phyloP scores from a whole-genome alignment of 2,329 filamentous ascomycete species.

The Botrytis aclada region DNA sequence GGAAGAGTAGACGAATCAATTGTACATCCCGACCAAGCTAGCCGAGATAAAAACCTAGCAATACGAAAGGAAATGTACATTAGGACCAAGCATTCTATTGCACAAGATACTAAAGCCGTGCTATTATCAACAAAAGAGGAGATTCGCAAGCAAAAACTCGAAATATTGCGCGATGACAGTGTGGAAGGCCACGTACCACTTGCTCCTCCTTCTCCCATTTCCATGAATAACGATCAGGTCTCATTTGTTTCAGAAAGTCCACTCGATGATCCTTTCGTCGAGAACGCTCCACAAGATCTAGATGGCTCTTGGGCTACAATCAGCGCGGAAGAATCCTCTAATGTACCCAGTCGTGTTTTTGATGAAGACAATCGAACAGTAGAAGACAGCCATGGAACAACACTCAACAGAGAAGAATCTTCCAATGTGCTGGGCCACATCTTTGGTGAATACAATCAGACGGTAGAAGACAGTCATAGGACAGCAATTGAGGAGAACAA shows the following conservation, averaged over 20 bases:
- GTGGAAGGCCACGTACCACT: not conserved
- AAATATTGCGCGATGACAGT: not conserved
- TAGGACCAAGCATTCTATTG: not conserved
- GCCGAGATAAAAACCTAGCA: not conserved
- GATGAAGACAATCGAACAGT: not conserved
- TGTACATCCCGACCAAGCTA: not conserved
- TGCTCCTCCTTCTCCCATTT: not conserved
- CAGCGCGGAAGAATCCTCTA: not conserved
- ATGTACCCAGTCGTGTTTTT: no score
- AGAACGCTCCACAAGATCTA: not conserved
- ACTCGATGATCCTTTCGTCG: not conserved
- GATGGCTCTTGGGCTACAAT: not conserved
- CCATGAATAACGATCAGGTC: not conserved
- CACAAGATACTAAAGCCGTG: not conserved
- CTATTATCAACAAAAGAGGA: not conserved
- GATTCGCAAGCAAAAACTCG: not conserved
- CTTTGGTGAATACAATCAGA: not conserved
- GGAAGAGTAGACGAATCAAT: slow-evolving; percentile 6
- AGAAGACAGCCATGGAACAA: not conserved
- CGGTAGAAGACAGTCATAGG: not conserved
- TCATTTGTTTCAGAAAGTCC: not conserved
- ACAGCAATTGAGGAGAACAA: not conserved
- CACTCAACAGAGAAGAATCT: not conserved
- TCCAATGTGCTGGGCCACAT: not conserved
- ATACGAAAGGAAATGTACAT: not conserved